These are phyloP conservation scores for Calocybe cyanea DNA, from an alignment of 768 basidiomycete species.

Conservation along the genomic window DNA sequence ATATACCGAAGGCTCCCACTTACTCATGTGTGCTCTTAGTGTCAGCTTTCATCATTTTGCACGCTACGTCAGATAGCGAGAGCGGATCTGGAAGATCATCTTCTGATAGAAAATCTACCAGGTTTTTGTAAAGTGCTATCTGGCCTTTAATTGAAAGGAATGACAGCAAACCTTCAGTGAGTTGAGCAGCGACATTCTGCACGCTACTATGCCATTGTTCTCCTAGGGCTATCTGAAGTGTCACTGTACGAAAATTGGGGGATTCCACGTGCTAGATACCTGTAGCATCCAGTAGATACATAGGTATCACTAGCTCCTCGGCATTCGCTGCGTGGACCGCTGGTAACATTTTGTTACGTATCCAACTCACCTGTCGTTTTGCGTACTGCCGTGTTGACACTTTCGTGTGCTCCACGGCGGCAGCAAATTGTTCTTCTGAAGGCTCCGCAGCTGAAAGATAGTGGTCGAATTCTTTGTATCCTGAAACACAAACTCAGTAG, in stretches of 20 bases:
- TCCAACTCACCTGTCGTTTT: conserved; percentile 88
- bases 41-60: conserved; percentile 43
- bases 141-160: not conserved
- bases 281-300: conserved; percentile 66
- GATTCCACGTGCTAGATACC: conserved; percentile 30
- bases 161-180: conserved; percentile 41
- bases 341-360: conserved; percentile 84
- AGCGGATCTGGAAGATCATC: conserved; percentile 52
- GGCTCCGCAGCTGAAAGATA: conserved; percentile 49
- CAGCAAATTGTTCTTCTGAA: conserved; percentile 39
- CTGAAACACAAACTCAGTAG: conserved; percentile 34
- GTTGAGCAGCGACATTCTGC: conserved; percentile 41
- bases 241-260: not conserved
- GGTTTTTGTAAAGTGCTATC: not conserved
- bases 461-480: conserved; percentile 86
- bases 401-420: conserved; percentile 79
- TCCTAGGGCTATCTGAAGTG: conserved; percentile 37
- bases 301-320: conserved; percentile 27
- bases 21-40: conserved; percentile 43
- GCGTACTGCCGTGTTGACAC: conserved; percentile 87
- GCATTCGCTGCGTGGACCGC: conserved; percentile 50
- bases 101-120: conserved; percentile 52
- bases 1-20: conserved; percentile 14
- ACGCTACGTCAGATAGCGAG: conserved; percentile 51
- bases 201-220: conserved; percentile 60